Evolutionary conservation across 345 rosid genomes (phyloP).

Genomic region (Boechera retrofracta): DNA sequence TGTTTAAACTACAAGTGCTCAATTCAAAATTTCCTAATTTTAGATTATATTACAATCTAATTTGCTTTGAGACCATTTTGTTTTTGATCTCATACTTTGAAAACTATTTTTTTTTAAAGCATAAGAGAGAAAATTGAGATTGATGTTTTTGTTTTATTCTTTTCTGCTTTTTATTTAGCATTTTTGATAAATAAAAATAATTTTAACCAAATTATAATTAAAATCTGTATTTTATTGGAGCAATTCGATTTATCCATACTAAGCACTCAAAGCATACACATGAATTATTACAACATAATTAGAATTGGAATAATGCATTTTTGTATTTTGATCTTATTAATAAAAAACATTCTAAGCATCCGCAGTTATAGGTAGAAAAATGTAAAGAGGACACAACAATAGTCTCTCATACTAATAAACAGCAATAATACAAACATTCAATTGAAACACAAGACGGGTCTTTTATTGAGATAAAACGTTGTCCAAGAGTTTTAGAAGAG

Average conservation of each 20-base stretch:
- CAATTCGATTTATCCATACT: background rate
- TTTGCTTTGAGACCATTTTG: background rate
- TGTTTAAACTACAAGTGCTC: background rate
- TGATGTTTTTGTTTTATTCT: background rate
- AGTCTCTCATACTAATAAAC: background rate
- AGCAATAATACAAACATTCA: background rate
- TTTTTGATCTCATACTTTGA: background rate
- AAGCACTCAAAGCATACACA: background rate
- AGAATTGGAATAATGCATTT: background rate
- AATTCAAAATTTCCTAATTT: constrained; percentile 25
- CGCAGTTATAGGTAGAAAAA: background rate
- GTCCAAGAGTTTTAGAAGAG: constrained; percentile 30
- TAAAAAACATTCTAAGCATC: background rate
- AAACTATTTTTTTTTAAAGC: background rate
- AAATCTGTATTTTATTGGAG: background rate
- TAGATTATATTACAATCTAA: background rate
- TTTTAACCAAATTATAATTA: background rate
- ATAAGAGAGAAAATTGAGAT: background rate
- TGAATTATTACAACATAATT: background rate
- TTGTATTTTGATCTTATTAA: background rate
- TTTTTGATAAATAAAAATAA: background rate
- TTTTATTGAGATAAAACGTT: constrained; percentile 39
- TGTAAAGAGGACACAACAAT: background rate
- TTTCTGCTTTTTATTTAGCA: too few relatives aligned
- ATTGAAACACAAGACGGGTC: constrained; percentile 21